A percentile compares a stretch with the other conserved stretches of the same genome.
These are phyloP conservation scores for Blastobotrys robertii DNA, from an alignment of 805 yeast species.

Conservation along the genomic window DNA sequence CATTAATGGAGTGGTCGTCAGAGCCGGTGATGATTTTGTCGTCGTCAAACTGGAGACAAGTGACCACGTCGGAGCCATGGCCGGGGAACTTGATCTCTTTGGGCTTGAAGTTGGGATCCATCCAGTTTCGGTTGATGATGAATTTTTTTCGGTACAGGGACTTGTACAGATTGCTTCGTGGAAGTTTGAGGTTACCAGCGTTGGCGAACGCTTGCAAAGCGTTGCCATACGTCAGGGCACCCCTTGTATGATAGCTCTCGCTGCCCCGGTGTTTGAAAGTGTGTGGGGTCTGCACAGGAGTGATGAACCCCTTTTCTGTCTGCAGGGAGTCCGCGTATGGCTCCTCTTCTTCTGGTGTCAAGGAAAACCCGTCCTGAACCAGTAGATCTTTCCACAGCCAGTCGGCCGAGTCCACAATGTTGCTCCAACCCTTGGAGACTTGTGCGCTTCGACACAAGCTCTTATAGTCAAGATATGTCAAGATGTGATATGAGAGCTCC, in stretches of 20 bases:
- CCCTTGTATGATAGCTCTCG: background rate
- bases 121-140: conserved; percentile 66
- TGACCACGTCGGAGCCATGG: conserved; percentile 76
- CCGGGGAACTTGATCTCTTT: conserved; percentile 55
- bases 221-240: background rate
- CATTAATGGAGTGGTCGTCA: conserved; percentile 73
- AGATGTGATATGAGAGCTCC: conserved; percentile 59
- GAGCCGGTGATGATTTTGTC: conserved; percentile 88
- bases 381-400: conserved; percentile 64
- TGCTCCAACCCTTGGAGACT: conserved; percentile 65
- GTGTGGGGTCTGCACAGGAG: conserved; percentile 1
- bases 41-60: conserved; percentile 88
- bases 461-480: conserved; percentile 51
- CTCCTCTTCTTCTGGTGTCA: background rate
- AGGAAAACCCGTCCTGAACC: conserved; percentile 44
- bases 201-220: background rate
- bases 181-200: background rate
- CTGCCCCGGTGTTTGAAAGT: no score
- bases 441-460: conserved; percentile 51
- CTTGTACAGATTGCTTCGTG: conserved; percentile 29
- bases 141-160: conserved; percentile 51
- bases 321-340: background rate
- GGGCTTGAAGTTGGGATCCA: conserved; percentile 61
- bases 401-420: conserved; percentile 48
- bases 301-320: background rate